Base-by-base conservation (phyloP, 2,329 filamentous ascomycete species). In the Aspergillus caelatus region DNA sequence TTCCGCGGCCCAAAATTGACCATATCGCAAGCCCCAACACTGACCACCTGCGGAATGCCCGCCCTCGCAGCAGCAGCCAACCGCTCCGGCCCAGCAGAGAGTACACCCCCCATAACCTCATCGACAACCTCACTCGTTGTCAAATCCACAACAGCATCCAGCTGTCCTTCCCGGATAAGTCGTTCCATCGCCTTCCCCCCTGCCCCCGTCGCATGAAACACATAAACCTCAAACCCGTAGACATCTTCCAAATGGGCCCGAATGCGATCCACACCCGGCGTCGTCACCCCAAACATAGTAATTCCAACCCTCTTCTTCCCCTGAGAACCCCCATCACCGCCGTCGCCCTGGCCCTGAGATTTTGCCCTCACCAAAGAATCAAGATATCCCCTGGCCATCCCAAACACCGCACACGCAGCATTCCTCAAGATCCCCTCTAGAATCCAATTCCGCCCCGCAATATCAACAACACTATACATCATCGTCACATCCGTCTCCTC, bases 221-320 rank as follows among this genome's bases (percentile, higher is more conserved):
- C 81, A 67, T 86, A 89, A 2, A 85, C 82, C 67, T 91, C 89
- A 57, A 85, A 81, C 2, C 72, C 71, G 59, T 81, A 75, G 2
- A 56, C 28, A 3, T 77, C 52, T 58, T 85, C 80, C 0, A 91
- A 79, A 53, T 84, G 75, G 1, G 74, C 68, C 0, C 87, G 82
- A 1, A 89, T 84, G 1, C 74, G 76, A 54, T 88, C 84, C 0
- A 88, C 89, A 12, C 84, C 86, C 0, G 89, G 88, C 0, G 89
- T 92, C 0, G 90, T 92, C 8, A 92, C 89, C 2, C 90, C 89
- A 70, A 91, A 92, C 89, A 92, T 92, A 2, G 89, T 91, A 28
- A 91, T 84, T 0, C 84, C 89, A 8, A 92, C 79, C 1, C 57
- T 39, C 4, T 30, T 59, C 39, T 58, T n/a, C n/a, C n/a, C n/a